Conservation (phyloP, 2,329 filamentous ascomycete genomes). For the Fusarium sp. region DNA sequence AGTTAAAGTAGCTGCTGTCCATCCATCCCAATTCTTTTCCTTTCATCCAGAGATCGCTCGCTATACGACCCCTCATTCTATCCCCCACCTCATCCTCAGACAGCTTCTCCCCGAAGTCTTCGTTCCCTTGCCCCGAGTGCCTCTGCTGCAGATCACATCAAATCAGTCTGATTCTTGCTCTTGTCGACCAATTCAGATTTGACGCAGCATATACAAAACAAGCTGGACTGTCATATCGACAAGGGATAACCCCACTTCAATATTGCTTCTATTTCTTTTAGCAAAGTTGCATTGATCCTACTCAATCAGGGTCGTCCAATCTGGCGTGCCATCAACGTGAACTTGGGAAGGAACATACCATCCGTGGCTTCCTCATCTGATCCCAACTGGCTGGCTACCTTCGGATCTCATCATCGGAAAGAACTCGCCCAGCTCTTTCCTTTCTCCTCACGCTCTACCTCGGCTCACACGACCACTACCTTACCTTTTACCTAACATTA, state of each 20-base stretch:
- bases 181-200: constrained; percentile 8
- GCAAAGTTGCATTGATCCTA: constrained; percentile 9
- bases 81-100: constrained; percentile 27
- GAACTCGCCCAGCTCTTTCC: constrained; percentile 19
- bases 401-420: constrained; percentile 9
- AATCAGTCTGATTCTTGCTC: constrained; percentile 15
- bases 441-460: constrained; percentile 32
- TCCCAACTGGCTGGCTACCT: constrained; percentile 26
- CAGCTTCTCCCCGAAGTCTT: constrained; percentile 36
- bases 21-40: constrained; percentile 13
- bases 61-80: constrained; percentile 38
- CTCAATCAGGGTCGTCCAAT: constrained; percentile 1
- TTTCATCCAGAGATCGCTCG: constrained; percentile 26
- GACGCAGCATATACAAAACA: background rate
- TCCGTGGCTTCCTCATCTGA: constrained; percentile 20
- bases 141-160: constrained; percentile 34
- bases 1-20: constrained; percentile 21
- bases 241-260: constrained; percentile 2
- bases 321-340: constrained; percentile 13
- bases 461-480: constrained; percentile 30
- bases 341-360: constrained; percentile 23
- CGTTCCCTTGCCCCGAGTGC: constrained; percentile 44
- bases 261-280: constrained; percentile 1
- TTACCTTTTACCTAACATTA: background rate
- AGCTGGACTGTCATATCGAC: constrained; percentile 1